phyloP scores from a whole-genome alignment of 805 yeast species.

The Zygosaccharomyces gambellarensis region DNA sequence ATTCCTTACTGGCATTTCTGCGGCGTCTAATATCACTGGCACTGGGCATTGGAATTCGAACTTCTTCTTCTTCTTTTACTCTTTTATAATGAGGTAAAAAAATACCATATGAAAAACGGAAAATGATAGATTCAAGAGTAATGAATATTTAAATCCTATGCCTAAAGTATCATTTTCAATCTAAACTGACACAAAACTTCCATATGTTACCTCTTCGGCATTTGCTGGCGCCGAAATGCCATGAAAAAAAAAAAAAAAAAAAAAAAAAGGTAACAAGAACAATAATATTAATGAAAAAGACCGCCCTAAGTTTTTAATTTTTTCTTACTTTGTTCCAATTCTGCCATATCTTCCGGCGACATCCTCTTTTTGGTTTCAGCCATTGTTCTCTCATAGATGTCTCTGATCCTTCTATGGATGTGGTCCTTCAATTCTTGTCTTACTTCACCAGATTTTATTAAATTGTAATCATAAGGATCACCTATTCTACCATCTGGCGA shows the following conservation, averaged over 20 bases:
- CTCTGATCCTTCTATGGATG: constrained; percentile 25
- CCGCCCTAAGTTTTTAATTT: constrained; percentile 17
- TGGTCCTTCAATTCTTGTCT: constrained; percentile 29
- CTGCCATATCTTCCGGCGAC: constrained; percentile 11
- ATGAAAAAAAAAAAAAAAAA: background rate
- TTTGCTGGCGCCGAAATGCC: background rate
- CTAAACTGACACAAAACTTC: constrained; percentile 1
- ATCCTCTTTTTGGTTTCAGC: constrained; percentile 23
- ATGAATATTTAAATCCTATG: background rate
- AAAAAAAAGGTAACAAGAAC: background rate
- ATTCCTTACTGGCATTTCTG: constrained; percentile 58
- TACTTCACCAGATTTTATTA: constrained; percentile 29
- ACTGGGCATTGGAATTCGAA: constrained; percentile 4
- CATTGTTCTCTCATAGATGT: constrained; percentile 21
- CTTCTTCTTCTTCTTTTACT: background rate
- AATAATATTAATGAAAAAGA: background rate
- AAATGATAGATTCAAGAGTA: background rate
- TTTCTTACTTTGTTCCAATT: constrained; percentile 12
- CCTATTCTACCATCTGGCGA: background rate
- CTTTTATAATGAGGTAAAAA: background rate
- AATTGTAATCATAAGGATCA: constrained; percentile 24
- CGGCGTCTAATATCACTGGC: constrained; percentile 47
- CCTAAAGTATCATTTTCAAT: background rate
- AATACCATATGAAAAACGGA: background rate
- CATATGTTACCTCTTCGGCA: background rate